Conservation (phyloP, 768 basidiomycete species). For the Kwoniella sp. region DNA sequence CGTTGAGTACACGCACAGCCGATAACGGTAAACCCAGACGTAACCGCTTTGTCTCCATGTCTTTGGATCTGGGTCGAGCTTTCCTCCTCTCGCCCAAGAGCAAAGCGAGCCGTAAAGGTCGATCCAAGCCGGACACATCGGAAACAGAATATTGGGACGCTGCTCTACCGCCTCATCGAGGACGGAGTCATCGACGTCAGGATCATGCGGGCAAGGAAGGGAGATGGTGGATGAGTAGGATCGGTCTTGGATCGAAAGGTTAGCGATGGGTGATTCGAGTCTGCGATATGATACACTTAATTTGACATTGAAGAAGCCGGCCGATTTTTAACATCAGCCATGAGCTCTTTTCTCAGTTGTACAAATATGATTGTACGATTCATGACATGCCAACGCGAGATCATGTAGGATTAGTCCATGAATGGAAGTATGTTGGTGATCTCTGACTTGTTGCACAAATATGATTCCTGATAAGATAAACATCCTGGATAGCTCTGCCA, state of each 20-base stretch:
- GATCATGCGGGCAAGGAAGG: background rate
- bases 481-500: too few relatives aligned
- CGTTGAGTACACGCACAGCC: background rate
- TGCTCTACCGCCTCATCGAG: background rate
- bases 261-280: background rate
- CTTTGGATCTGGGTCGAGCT: background rate
- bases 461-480: too few relatives aligned
- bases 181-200: background rate
- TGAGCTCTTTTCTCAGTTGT: too few relatives aligned
- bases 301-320: too few relatives aligned
- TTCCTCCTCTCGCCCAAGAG: background rate
- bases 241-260: background rate
- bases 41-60: background rate
- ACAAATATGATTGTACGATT: too few relatives aligned
- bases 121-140: background rate
- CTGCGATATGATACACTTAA: too few relatives aligned
- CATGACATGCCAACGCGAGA: too few relatives aligned
- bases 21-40: background rate
- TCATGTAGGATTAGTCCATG: background rate
- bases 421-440: too few relatives aligned
- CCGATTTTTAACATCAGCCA: too few relatives aligned
- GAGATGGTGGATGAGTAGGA: background rate
- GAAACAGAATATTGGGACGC: background rate
- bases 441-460: too few relatives aligned
- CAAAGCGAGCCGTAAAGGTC: background rate